Evolutionary conservation across 352 stramenopile species (phyloP).

Genomic region (Globisporangium cystogenes): DNA sequence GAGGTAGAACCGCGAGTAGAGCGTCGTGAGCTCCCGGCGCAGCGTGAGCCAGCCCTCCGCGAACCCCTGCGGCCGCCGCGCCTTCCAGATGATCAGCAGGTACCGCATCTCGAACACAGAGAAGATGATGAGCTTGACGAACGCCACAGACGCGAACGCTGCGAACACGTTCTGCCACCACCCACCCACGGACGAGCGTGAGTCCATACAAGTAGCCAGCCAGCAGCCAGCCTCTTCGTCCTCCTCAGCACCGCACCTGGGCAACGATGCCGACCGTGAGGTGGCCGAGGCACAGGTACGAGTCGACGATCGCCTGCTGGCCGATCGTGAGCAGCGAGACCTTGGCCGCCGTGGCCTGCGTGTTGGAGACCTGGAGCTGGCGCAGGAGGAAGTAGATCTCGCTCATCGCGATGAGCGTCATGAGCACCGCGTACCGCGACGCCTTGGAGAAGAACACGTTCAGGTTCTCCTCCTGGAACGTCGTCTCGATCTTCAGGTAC

Average conservation of each 20-base stretch:
- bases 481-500: conserved; percentile 68
- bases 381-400: conserved; percentile 86
- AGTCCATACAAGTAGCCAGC: too few species aligned
- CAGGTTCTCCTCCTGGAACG: conserved; percentile 80
- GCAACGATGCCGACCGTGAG: conserved; percentile 93
- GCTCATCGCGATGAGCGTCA: conserved; percentile 81
- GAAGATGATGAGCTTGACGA: conserved; percentile 98
- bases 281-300: conserved; percentile 93
- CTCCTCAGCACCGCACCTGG: conserved; percentile 25
- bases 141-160: conserved; percentile 94
- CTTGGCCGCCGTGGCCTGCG: conserved; percentile 77
- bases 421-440: conserved; percentile 72
- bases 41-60: conserved; percentile 85
- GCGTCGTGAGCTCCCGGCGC: conserved; percentile 89
- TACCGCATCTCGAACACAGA: conserved; percentile 99
- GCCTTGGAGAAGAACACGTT: conserved; percentile 80
- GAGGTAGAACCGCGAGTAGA: conserved; percentile 96
- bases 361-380: conserved; percentile 82
- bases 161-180: conserved; percentile 96
- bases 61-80: conserved; percentile 82
- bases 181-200: too few species aligned
- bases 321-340: conserved; percentile 82
- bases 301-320: conserved; percentile 89
- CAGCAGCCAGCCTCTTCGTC: too few species aligned
- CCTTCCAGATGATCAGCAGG: conserved; percentile 96